phyloP scores from a whole-genome alignment of 2,329 filamentous ascomycete genomes.

The Pleoardoris graminearum region DNA sequence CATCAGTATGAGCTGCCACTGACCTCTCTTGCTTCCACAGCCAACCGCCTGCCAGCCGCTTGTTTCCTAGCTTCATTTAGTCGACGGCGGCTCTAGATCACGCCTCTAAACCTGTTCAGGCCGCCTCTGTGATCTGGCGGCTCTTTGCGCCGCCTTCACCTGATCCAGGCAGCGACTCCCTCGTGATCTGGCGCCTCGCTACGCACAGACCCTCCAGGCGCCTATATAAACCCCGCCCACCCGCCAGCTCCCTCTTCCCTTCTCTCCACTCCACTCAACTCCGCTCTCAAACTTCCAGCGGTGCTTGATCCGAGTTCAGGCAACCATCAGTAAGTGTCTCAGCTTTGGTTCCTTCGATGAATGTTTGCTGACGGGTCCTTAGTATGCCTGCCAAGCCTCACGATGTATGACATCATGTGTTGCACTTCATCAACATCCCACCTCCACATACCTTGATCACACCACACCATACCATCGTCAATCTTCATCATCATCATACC shows the following conservation, averaged over 20 bases:
- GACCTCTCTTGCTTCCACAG: too few relatives aligned
- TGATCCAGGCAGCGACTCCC: background rate
- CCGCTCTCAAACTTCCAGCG: background rate
- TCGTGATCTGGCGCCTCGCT: background rate
- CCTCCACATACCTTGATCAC: conserved; percentile 1
- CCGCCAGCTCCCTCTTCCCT: background rate
- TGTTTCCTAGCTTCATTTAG: background rate
- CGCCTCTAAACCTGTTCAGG: background rate
- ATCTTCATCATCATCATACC: conserved; percentile 1
- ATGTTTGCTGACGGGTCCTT: background rate
- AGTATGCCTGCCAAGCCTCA: conserved; percentile 14
- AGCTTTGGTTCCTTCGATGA: background rate
- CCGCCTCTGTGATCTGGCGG: background rate
- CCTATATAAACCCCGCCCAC: conserved; percentile 1
- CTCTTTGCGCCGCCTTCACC: background rate
- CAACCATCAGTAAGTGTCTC: background rate
- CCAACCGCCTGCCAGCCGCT: too few relatives aligned
- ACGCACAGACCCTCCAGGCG: background rate
- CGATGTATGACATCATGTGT: conserved; percentile 18
- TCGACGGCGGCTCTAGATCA: background rate
- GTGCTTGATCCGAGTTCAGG: background rate
- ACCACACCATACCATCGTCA: too few relatives aligned
- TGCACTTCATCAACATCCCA: background rate
- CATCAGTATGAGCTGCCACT: too few relatives aligned
- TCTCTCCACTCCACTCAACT: conserved; percentile 3